Evolutionary conservation across 2,329 filamentous ascomycete species (phyloP), one percentile per base, ranked within the genome.

Genomic region (Whalleya microplaca): DNA sequence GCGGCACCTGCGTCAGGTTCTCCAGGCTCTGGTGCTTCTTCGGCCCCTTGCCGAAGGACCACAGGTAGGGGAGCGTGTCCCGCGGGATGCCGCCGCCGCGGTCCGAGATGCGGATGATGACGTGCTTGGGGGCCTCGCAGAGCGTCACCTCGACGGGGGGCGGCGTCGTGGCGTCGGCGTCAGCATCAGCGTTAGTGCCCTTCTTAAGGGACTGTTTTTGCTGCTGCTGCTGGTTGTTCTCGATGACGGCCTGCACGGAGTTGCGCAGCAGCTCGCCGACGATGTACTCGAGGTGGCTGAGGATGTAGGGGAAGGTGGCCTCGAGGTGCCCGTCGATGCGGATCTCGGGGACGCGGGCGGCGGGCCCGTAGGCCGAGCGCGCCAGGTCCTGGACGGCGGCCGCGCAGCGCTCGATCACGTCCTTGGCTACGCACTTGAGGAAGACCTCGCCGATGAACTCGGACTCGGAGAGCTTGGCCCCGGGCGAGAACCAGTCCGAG

Each of bases 361-460:
- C 80, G 1, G 87, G 80, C 0, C 90, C 90, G 66, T 96, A 93
- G 48, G 89, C 89, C 54, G 87, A 84, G 59, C 84, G 84, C 55
- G 91, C 88, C 49, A 98, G 84, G 43, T 88, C 82, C 61, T 87
- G 85, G 18, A 93, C 88, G 32, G 92, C 86, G 48, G 84, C 83
- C 46, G 90, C 91, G 72, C 93, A 97, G 49, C 88, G 86, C 65
- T 92, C 84, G 52, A 99, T 87, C 40, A 98, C 91, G 67, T 97
- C 92, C 69, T 87, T 89, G 45, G 94, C 94, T 62, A 92, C 91
- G 75, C 95, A 98, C 67, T 90, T 92, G 48, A 98, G 84, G 69
- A 99, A 96, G 14, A 99, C 92, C 71, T 98, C 92, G 58, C 95
- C 95, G 16, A 99, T 92, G 68, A 96, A 96, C 61, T 98, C 94